Evolutionary conservation across 768 basidiomycete genomes (phyloP).

Genomic region (Calocera cornea): DNA sequence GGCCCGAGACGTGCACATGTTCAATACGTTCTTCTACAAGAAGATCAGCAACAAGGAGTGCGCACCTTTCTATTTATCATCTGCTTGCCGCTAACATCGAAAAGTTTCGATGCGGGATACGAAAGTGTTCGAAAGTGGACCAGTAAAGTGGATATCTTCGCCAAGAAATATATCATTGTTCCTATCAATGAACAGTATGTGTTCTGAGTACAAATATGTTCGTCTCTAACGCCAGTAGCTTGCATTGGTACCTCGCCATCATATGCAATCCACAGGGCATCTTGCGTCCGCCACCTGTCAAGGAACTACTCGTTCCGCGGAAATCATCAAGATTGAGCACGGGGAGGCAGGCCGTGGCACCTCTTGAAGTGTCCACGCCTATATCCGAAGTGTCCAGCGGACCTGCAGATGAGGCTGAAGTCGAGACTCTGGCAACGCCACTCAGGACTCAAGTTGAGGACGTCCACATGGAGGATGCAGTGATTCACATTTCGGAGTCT

Average conservation of each 20-base stretch:
- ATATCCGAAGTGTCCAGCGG: not conserved
- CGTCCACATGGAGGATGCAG: not conserved
- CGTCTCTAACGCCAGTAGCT: slow-evolving; percentile 30
- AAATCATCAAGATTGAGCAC: not conserved
- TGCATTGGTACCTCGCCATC: slow-evolving; percentile 95
- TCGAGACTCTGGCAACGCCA: not conserved
- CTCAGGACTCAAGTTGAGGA: slow-evolving; percentile 6
- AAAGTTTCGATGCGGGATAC: slow-evolving; percentile 51
- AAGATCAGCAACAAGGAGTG: slow-evolving; percentile 66
- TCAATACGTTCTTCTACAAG: slow-evolving; percentile 97
- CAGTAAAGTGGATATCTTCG: slow-evolving; percentile 70
- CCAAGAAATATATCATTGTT: slow-evolving; percentile 83
- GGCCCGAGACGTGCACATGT: slow-evolving; percentile 68
- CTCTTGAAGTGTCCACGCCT: not conserved
- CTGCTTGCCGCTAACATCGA: slow-evolving; percentile 16
- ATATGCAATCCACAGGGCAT: slow-evolving; percentile 67
- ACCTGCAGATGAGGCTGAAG: not conserved
- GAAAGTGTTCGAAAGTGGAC: slow-evolving; percentile 90
- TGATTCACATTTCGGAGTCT: not conserved
- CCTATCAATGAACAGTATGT: slow-evolving; percentile 93
- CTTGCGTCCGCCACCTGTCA: slow-evolving; percentile 39
- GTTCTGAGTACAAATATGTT: not conserved
- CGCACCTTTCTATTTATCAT: slow-evolving; percentile 12
- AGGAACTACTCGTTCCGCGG: not conserved
- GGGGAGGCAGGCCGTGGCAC: not conserved